Percentiles rank a stretch among this genome's conserved stretches.
These are phyloP conservation scores for Pythium phragmiticola DNA, from an alignment of 352 stramenopile genomes.

Conservation along the genomic window DNA sequence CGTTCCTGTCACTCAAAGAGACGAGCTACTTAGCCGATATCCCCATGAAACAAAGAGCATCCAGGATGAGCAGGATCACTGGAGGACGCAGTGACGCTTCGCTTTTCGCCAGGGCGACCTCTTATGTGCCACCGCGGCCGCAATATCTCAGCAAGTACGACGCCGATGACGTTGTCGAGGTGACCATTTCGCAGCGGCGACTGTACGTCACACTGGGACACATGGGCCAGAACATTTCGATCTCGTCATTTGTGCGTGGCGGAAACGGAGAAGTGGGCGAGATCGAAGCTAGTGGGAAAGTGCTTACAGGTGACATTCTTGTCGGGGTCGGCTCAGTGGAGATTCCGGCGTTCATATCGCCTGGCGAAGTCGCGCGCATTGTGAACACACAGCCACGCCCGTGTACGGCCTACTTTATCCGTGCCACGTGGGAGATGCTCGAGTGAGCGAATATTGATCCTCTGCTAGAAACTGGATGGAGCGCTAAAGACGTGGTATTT, in stretches of 20 bases:
- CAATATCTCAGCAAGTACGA: slow-evolving; percentile 18
- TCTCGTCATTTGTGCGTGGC: slow-evolving; percentile 64
- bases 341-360: slow-evolving; percentile 32
- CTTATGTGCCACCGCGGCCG: not conserved
- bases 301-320: slow-evolving; percentile 63
- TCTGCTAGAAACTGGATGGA: not conserved
- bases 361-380: slow-evolving; percentile 44
- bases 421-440: slow-evolving; percentile 63
- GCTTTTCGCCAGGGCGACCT: not conserved
- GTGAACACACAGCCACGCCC: slow-evolving; percentile 42
- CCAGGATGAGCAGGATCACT: slow-evolving; percentile 3
- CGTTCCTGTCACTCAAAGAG: slow-evolving; percentile 17
- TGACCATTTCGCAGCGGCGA: slow-evolving; percentile 38
- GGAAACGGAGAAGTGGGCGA: slow-evolving; percentile 49
- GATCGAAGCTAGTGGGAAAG: slow-evolving; percentile 67
- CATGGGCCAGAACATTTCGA: slow-evolving; percentile 45
- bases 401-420: slow-evolving; percentile 58
- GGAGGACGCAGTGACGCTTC: not conserved
- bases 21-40: slow-evolving; percentile 7
- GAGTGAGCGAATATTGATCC: slow-evolving; percentile 7
- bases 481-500: slow-evolving; percentile 12
- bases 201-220: slow-evolving; percentile 59
- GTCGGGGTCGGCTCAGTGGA: slow-evolving; percentile 45
- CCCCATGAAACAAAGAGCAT: not conserved
- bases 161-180: slow-evolving; percentile 27